Conservation (phyloP, 116 monocot species). For the Thalassia testudinum region DNA sequence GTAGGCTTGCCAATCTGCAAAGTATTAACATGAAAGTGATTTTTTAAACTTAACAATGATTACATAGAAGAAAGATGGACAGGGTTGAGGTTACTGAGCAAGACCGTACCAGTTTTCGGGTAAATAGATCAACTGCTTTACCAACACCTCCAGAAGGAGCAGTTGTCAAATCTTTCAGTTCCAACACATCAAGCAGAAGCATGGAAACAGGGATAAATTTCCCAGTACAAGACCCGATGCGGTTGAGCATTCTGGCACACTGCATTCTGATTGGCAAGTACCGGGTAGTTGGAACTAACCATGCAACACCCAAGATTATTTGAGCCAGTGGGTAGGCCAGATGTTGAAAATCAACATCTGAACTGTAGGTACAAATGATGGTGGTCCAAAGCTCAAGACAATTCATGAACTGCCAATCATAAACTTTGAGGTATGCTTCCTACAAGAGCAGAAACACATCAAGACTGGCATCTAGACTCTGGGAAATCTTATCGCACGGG, state of each 20-base stretch:
- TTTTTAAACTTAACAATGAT: neutral
- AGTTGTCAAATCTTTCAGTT: conserved; percentile 66
- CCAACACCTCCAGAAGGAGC: conserved; percentile 66
- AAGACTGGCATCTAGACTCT: neutral
- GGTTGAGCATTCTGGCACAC: conserved; percentile 79
- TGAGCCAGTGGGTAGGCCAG: conserved; percentile 89
- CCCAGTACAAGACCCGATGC: conserved; percentile 54
- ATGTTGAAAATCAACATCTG: conserved; percentile 65
- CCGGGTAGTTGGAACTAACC: conserved; percentile 70
- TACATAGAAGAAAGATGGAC: neutral
- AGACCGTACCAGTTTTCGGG: conserved; percentile 51
- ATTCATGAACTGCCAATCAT: conserved; percentile 85
- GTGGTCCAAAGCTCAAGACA: conserved; percentile 93
- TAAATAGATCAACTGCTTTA: conserved; percentile 63
- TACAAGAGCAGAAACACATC: conserved; percentile 7
- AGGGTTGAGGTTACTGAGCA: neutral
- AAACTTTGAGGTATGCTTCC: conserved; percentile 84
- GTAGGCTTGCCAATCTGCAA: conserved; percentile 76
- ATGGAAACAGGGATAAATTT: conserved; percentile 63
- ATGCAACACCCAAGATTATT: conserved; percentile 73
- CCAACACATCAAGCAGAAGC: conserved; percentile 78
- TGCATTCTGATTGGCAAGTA: conserved; percentile 73
- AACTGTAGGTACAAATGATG: conserved; percentile 55
- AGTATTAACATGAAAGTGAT: neutral
- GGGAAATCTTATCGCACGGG: no score